phyloP scores from a whole-genome alignment of 495 filamentous ascomycete species.

The Polyplosphaeria fusca region DNA sequence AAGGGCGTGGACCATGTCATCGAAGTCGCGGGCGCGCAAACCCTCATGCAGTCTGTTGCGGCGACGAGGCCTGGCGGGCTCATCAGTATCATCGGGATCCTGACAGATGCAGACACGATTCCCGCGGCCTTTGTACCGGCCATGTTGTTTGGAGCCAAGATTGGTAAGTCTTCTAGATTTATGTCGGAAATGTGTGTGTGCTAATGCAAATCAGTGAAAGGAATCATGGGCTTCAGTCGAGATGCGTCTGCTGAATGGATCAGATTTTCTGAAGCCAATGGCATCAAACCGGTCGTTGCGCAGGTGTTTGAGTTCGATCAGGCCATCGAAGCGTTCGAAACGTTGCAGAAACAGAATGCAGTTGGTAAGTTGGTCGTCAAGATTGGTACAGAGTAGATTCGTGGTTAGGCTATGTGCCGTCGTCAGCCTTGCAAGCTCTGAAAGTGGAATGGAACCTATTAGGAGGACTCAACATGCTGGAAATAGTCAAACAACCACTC shows the following conservation, averaged over 20 bases:
- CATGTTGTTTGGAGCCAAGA: constrained; percentile 13
- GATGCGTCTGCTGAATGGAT: constrained; percentile 3
- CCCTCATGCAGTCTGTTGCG: constrained; percentile 9
- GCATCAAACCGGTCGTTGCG: constrained; percentile 13
- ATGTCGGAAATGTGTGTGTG: not conserved
- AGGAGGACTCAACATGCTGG: no score
- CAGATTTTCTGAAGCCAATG: constrained; percentile 6
- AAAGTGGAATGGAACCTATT: no score
- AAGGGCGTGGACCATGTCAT: constrained; percentile 32
- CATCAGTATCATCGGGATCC: constrained; percentile 16
- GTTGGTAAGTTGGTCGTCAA: constrained; percentile 23
- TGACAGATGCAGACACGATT: not conserved
- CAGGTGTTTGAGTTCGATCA: constrained; percentile 15
- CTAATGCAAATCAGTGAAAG: constrained; percentile 3
- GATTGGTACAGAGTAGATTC: not conserved
- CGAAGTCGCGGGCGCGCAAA: constrained; percentile 19
- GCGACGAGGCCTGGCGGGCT: constrained; percentile 3
- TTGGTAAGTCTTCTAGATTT: constrained; percentile 1
- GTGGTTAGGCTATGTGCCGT: no score
- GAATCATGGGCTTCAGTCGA: constrained; percentile 1
- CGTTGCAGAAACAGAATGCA: constrained; percentile 4
- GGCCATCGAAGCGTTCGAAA: constrained; percentile 8
- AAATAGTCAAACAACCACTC: no score
- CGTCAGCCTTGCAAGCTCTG: no score
- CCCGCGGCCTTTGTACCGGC: not conserved